phyloP scores from a whole-genome alignment of 495 filamentous ascomycete species.

The Halenospora varia region DNA sequence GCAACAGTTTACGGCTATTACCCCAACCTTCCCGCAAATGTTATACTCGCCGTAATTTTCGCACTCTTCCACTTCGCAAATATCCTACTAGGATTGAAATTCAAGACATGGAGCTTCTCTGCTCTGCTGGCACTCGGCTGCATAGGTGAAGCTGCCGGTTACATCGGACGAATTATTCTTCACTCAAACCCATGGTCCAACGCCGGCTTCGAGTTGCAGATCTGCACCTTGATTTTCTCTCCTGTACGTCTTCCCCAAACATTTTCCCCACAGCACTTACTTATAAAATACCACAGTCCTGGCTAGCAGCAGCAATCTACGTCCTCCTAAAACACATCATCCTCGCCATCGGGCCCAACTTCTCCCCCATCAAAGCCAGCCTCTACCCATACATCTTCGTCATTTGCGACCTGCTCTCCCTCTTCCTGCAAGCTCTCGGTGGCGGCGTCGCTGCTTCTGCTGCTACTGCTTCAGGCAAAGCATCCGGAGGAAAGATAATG shows the following conservation, averaged over 20 bases:
- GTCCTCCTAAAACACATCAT: no score
- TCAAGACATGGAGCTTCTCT: constrained; percentile 29
- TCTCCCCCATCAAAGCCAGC: no score
- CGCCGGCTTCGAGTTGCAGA: constrained; percentile 23
- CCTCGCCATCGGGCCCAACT: no score
- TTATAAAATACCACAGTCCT: constrained; percentile 56
- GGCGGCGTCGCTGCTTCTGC: no score
- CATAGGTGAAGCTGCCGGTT: constrained; percentile 30
- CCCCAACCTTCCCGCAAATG: constrained; percentile 57
- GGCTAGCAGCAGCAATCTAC: no score
- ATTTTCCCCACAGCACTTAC: constrained; percentile 36
- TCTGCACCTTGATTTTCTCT: constrained; percentile 27
- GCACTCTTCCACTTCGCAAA: constrained; percentile 30
- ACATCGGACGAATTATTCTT: constrained; percentile 34
- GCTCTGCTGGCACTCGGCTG: constrained; percentile 15
- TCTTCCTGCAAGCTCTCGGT: no score
- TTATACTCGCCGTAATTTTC: constrained; percentile 56
- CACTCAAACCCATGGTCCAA: constrained; percentile 35
- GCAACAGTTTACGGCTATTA: constrained; percentile 64
- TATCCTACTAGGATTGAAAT: constrained; percentile 3
- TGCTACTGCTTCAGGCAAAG: no score
- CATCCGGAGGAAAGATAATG: no score
- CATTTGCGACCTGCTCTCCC: no score
- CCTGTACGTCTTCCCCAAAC: no score
- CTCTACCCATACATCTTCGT: no score